These are phyloP conservation scores for Gymnopilus dilepis DNA, from an alignment of 768 basidiomycete genomes.

Conservation along the genomic window DNA sequence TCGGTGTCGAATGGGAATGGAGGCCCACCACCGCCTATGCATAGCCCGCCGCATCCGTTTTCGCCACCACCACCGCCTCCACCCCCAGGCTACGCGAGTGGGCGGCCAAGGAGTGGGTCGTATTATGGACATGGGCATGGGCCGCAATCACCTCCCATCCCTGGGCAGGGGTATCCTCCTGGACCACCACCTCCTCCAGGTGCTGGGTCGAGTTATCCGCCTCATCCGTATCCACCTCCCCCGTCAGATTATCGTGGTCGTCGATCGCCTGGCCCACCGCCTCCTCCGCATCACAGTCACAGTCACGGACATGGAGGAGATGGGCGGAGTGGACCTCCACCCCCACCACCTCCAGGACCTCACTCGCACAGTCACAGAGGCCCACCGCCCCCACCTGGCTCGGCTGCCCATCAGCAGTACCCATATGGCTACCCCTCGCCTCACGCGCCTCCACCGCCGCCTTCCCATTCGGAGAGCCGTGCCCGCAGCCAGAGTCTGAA, in stretches of 20 bases:
- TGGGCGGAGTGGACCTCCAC: background rate
- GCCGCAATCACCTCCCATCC: background rate
- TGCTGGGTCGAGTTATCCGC: background rate
- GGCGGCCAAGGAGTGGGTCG: background rate
- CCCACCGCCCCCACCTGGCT: background rate
- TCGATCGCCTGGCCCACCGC: background rate
- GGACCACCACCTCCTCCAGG: background rate
- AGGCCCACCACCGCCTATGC: background rate
- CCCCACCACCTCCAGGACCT: background rate
- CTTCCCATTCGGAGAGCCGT: background rate
- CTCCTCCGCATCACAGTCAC: background rate
- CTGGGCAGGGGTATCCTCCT: too few species aligned
- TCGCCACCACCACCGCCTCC: background rate
- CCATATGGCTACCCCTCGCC: background rate
- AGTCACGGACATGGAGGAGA: background rate
- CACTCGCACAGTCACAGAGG: background rate
- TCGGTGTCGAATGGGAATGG: background rate
- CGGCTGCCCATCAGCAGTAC: background rate
- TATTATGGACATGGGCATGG: background rate
- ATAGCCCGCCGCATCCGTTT: background rate
- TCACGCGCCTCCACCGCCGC: background rate
- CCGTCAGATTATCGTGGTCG: slow-evolving; percentile 1
- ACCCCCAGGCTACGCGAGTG: background rate
- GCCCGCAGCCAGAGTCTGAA: background rate
- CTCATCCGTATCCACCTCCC: background rate